phyloP scores from a whole-genome alignment of 768 basidiomycete genomes.

The Auriscalpium microsporum region DNA sequence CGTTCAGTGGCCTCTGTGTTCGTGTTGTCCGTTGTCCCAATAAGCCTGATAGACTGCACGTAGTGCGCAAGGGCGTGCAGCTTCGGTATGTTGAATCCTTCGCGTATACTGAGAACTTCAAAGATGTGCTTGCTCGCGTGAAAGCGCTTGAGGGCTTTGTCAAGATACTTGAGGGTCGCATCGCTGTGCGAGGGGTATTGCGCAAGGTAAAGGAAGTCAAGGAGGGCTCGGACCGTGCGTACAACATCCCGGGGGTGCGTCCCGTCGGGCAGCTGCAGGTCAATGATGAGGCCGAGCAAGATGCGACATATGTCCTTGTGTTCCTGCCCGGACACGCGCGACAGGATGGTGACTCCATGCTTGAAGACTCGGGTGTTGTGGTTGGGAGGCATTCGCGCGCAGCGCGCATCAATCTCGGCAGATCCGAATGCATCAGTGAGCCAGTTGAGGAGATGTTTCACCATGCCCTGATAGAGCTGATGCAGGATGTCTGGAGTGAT shows the following conservation, averaged over 20 bases:
- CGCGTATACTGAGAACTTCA: slow-evolving; percentile 14
- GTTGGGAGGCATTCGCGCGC: no score
- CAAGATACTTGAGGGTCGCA: slow-evolving; percentile 5
- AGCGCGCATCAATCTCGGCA: no score
- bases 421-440: no score
- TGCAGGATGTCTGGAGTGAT: no score
- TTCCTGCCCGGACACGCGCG: no score
- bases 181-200: slow-evolving; percentile 16
- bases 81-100: slow-evolving; percentile 19
- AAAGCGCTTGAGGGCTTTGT: slow-evolving; percentile 11
- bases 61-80: slow-evolving; percentile 18
- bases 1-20: slow-evolving; percentile 9
- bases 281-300: no score
- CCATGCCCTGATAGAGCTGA: no score
- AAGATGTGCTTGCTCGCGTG: slow-evolving; percentile 19
- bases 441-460: no score
- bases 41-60: slow-evolving; percentile 38
- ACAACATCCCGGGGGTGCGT: neutral
- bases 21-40: slow-evolving; percentile 38
- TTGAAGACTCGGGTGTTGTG: no score
- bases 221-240: slow-evolving; percentile 11
- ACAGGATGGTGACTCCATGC: no score
- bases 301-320: no score
- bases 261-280: no score
- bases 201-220: slow-evolving; percentile 21